phyloP scores from a whole-genome alignment of 257 asterid species.

The Mentha longifolia region DNA sequence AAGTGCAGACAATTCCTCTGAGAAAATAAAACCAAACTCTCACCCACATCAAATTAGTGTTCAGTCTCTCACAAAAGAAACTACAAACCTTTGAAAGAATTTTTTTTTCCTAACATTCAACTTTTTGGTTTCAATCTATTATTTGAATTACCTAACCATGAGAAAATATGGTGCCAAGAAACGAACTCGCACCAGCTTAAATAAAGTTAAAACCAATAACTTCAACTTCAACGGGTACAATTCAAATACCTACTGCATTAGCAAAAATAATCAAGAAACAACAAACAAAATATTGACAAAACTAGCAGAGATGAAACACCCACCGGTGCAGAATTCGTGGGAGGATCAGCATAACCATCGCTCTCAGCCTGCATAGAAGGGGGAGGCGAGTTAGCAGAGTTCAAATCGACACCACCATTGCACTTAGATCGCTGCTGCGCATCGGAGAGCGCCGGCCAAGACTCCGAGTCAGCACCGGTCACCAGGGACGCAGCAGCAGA shows the following conservation, averaged over 20 bases:
- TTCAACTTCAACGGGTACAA: background rate
- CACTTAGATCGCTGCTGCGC: constrained; percentile 56
- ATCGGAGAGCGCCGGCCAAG: constrained; percentile 85
- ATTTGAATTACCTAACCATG: background rate
- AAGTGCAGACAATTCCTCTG: constrained; percentile 4
- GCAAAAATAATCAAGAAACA: constrained; percentile 4
- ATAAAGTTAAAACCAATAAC: constrained; percentile 15
- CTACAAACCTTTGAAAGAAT: background rate
- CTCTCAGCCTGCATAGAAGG: constrained; percentile 33
- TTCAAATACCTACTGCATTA: constrained; percentile 28
- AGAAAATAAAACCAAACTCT: background rate
- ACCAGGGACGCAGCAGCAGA: constrained; percentile 52
- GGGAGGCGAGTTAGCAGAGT: constrained; percentile 39
- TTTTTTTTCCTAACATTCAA: constrained; percentile 2
- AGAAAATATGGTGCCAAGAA: background rate
- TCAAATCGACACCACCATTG: constrained; percentile 36
- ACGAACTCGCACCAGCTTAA: constrained; percentile 1
- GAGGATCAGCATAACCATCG: constrained; percentile 41
- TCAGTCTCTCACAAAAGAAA: background rate
- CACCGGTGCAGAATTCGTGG: constrained; percentile 45
- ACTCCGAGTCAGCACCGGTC: constrained; percentile 58
- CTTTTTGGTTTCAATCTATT: background rate
- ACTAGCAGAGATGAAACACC: constrained; percentile 28
- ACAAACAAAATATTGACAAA: background rate
- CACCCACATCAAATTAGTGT: constrained; percentile 11